Conservation (phyloP, 1,284 basidiomycete species). For the Leccinum subrobustum region DNA sequence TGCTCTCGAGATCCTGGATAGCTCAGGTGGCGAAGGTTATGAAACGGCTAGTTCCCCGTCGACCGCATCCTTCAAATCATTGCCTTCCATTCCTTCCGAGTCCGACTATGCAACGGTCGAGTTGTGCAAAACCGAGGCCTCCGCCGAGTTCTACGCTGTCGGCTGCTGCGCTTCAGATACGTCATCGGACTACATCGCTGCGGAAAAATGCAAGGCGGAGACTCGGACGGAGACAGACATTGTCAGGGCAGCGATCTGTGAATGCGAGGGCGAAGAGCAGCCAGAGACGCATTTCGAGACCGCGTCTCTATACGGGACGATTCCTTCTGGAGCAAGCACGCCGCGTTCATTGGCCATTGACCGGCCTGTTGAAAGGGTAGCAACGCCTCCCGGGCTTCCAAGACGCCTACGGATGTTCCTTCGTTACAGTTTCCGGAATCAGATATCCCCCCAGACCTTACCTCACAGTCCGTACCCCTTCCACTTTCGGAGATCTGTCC, state of each 20-base stretch:
- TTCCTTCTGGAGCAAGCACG: conserved; percentile 41
- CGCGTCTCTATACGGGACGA: conserved; percentile 43
- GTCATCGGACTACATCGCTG: conserved; percentile 45
- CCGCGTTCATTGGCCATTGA: conserved; percentile 35
- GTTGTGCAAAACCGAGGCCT: conserved; percentile 40
- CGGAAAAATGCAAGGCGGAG: conserved; percentile 43
- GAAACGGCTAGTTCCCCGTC: conserved; percentile 39
- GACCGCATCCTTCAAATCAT: conserved; percentile 41
- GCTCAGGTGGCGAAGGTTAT: conserved; percentile 35
- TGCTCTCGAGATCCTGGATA: conserved; percentile 31
- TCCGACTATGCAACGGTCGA: conserved; percentile 53
- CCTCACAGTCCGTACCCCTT: conserved; percentile 42
- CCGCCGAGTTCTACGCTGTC: conserved; percentile 51
- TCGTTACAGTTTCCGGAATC: conserved; percentile 34
- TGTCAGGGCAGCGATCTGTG: conserved; percentile 49
- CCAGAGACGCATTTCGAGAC: conserved; percentile 55
- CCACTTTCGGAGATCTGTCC: conserved; percentile 39
- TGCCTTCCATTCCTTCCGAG: conserved; percentile 53
- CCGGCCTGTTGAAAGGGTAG: conserved; percentile 22
- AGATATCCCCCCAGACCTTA: conserved; percentile 21
- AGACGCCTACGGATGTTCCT: conserved; percentile 28
- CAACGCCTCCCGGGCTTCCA: conserved; percentile 28
- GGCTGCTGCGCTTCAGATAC: conserved; percentile 34
- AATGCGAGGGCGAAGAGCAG: conserved; percentile 35
- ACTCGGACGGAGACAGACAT: conserved; percentile 45